Evolutionary conservation across 2,329 filamentous ascomycete genomes (phyloP), one percentile per base, ranked within the genome.

Genomic region (Phymatotrichopsis omnivora): DNA sequence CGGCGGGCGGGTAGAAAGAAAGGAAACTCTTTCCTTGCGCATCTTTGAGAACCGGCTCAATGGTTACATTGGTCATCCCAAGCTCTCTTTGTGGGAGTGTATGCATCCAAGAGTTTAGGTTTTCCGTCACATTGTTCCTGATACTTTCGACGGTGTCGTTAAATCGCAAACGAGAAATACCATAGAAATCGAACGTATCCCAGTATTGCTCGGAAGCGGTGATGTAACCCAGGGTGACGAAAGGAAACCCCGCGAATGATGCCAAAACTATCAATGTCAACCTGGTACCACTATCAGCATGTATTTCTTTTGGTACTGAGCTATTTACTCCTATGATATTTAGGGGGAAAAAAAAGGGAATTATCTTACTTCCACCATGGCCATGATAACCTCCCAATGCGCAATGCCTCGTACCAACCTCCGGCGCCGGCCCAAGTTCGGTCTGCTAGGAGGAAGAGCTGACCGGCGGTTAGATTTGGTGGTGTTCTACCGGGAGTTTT

Each of bases 391-490:
- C 42, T 44, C 8, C 49, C 45, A n/a, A 49, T 37, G 34, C 27
- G 45, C 2, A 52, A n/a, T n/a, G 41, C 46, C 17, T 49, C 41
- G 24, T 45, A 45, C 46, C 49, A 52, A 12, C 49, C 49, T 23
- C 45, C 40, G 11, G 49, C 46, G 4, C 49, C 49, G 7, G 46
- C 35, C 49, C 49, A 52, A 10, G 40, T 49, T 31, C 41, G 37
- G 30, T 52, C 49, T 17, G 49, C 49, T n/a, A 51, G 24, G 14
- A 49, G 10, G 35, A 52, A 49, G 1, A 52, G 29, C 7, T 52
- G 49, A 20, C 34, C 37, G 2, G 46, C 41, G 12, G 46, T 49
- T 3, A 52, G 29, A 2, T 32, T 45, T n/a, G 36, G 47, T 10
- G 49, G 19, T 7, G 35, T 36, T 22, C 45, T 41, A 4, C 49